phyloP scores from a whole-genome alignment of 768 basidiomycete species.

The Naganishia onofrii region DNA sequence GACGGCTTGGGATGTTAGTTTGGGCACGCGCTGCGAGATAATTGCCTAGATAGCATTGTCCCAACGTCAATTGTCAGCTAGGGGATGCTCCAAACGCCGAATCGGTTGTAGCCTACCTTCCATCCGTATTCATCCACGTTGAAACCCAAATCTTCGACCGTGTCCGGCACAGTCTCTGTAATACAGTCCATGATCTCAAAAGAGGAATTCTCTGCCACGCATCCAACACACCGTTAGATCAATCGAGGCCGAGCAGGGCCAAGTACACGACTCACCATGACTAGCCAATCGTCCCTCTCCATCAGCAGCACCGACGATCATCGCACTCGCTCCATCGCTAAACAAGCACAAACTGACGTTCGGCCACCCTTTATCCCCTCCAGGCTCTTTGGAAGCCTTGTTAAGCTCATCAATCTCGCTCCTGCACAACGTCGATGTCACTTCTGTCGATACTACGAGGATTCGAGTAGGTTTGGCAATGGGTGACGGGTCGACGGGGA shows the following conservation, averaged over 20 bases:
- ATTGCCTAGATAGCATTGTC: slow-evolving; percentile 17
- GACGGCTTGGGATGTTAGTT: slow-evolving; percentile 30
- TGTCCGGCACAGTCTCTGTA: slow-evolving; percentile 34
- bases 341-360: slow-evolving; percentile 36
- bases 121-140: slow-evolving; percentile 36
- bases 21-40: slow-evolving; percentile 32
- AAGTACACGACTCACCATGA: slow-evolving; percentile 24
- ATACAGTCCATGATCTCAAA: slow-evolving; percentile 33
- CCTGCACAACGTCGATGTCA: slow-evolving; percentile 32
- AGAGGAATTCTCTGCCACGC: slow-evolving; percentile 26
- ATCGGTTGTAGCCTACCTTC: slow-evolving; percentile 22
- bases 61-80: no score
- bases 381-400: slow-evolving; percentile 9
- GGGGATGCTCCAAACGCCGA: no score
- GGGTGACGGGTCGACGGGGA: slow-evolving; percentile 23
- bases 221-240: background rate
- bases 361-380: slow-evolving; percentile 29
- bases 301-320: slow-evolving; percentile 34
- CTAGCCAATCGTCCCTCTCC: slow-evolving; percentile 20
- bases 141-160: slow-evolving; percentile 34
- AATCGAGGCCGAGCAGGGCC: background rate
- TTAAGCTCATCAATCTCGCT: slow-evolving; percentile 33
- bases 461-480: slow-evolving; percentile 23
- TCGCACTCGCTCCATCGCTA: slow-evolving; percentile 37
- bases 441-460: slow-evolving; percentile 34